These are phyloP conservation scores for Colletotrichum sublineola DNA, from an alignment of 2,329 filamentous ascomycete genomes.

Conservation along the genomic window DNA sequence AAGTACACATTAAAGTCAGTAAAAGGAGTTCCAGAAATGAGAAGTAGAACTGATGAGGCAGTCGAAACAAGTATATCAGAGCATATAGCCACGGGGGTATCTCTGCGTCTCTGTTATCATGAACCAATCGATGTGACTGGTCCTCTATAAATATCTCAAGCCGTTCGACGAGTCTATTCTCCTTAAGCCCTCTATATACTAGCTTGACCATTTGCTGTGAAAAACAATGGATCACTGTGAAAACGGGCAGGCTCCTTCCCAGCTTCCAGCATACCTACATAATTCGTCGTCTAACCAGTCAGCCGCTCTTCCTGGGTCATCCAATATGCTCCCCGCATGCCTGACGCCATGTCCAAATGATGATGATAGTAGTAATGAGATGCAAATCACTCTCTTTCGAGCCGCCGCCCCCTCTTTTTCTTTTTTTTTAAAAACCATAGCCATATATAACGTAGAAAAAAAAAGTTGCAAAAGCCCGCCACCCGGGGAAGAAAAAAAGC, in stretches of 20 bases:
- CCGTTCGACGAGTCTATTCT: conserved; percentile 16
- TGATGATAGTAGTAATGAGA: conserved; percentile 28
- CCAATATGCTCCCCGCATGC: conserved; percentile 29
- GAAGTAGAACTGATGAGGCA: neutral
- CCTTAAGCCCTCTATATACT: conserved; percentile 23
- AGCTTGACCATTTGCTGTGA: conserved; percentile 9
- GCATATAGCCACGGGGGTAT: neutral
- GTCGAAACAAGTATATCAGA: neutral
- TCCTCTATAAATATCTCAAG: conserved; percentile 18
- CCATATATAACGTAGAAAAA: conserved; percentile 4
- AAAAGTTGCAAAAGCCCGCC: neutral
- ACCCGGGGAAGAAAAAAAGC: neutral
- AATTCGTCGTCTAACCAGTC: conserved; percentile 31
- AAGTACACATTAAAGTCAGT: neutral
- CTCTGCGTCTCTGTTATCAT: neutral
- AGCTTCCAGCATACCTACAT: conserved; percentile 11
- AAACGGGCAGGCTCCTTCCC: conserved; percentile 2
- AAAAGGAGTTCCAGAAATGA: no score
- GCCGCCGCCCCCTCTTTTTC: conserved; percentile 34
- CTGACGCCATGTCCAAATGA: conserved; percentile 31
- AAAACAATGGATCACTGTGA: conserved; percentile 12
- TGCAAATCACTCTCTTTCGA: conserved; percentile 37
- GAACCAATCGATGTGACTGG: neutral
- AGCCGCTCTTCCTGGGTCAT: conserved; percentile 23
- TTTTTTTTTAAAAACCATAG: conserved; percentile 28